phyloP scores from a whole-genome alignment of 139 green algal species.

The Micractinium conductrix region DNA sequence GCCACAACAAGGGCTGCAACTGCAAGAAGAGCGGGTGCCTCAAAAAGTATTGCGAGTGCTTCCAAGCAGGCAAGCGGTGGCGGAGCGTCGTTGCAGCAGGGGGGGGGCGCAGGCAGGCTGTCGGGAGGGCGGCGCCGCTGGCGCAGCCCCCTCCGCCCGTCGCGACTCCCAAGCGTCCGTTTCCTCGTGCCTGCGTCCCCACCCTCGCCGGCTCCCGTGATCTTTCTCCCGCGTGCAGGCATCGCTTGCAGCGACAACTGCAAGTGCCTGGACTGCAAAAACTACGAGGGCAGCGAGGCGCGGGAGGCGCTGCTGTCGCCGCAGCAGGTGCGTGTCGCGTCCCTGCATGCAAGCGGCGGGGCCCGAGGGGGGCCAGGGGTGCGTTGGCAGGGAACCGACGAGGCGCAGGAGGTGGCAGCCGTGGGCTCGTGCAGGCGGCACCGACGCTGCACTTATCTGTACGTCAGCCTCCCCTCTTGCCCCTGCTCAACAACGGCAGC shows the following conservation, averaged over 20 bases:
- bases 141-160: too few species aligned
- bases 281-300: constrained; percentile 69
- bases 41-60: constrained; percentile 84
- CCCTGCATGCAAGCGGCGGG: not conserved
- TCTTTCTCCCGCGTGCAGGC: constrained; percentile 30
- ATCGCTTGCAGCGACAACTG: constrained; percentile 88
- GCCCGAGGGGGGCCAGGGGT: too few species aligned
- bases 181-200: not conserved
- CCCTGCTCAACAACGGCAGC: too few species aligned
- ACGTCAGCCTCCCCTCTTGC: too few species aligned
- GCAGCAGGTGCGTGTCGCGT: constrained; percentile 2
- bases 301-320: constrained; percentile 19
- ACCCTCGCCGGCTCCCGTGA: not conserved
- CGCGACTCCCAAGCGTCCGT: not conserved
- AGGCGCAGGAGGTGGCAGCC: too few species aligned
- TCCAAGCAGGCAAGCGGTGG: constrained; percentile 69
- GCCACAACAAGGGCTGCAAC: constrained; percentile 91
- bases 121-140: too few species aligned
- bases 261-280: constrained; percentile 92
- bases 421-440: too few species aligned
- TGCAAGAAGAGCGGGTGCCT: constrained; percentile 87
- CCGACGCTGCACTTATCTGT: too few species aligned
- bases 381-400: too few species aligned
- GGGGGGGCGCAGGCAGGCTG: too few species aligned
- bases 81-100: too few species aligned